A percentile compares a stretch with the other conserved stretches of the same genome.
These are phyloP conservation scores for Rhizopogon roseolus DNA, from an alignment of 768 basidiomycete genomes.

Conservation along the genomic window DNA sequence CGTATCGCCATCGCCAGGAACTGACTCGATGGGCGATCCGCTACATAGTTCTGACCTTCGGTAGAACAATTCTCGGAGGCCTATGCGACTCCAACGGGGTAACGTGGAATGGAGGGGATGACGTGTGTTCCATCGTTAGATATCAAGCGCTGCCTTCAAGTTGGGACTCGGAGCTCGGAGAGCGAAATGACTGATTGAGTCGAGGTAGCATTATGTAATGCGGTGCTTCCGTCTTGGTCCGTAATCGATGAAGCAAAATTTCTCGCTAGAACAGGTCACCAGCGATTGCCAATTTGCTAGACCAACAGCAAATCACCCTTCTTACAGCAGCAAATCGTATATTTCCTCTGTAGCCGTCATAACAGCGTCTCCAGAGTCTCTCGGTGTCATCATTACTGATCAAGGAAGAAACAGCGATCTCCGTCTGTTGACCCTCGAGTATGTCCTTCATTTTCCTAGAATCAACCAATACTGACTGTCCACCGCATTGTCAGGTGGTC, in stretches of 20 bases:
- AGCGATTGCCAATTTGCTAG: constrained; percentile 17
- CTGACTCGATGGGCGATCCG: no score
- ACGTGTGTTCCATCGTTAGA: no score
- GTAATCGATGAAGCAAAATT: constrained; percentile 12
- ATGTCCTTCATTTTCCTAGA: constrained; percentile 25
- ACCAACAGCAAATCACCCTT: constrained; percentile 12
- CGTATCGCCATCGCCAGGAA: no score
- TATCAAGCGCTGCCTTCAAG: no score
- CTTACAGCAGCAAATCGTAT: constrained; percentile 2
- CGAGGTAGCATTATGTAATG: constrained; percentile 6
- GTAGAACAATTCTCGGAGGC: no score
- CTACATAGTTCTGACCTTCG: no score
- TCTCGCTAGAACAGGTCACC: background rate
- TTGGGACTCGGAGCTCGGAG: no score
- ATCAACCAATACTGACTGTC: constrained; percentile 11
- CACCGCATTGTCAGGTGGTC: constrained; percentile 54
- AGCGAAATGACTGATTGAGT: no score
- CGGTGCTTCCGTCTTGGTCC: background rate
- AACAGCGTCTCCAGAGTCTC: constrained; percentile 36
- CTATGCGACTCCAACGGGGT: no score
- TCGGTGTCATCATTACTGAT: constrained; percentile 62
- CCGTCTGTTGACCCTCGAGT: constrained; percentile 80
- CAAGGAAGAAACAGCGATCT: constrained; percentile 76
- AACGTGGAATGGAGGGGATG: no score
- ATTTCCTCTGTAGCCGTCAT: constrained; percentile 19